Conservation (phyloP, 129 eudicot species). For the Pittosporum tobira region DNA sequence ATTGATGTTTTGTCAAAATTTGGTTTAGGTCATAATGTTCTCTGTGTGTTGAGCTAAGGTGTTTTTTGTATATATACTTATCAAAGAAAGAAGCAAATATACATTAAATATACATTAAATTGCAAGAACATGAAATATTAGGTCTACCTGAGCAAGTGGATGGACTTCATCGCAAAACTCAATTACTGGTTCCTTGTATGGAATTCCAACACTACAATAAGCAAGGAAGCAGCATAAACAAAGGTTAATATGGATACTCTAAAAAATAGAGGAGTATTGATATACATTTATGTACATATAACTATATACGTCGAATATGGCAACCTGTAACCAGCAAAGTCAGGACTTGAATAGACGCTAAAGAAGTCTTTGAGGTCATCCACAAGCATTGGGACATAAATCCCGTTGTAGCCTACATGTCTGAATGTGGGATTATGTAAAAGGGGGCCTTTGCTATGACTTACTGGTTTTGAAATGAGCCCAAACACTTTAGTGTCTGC, state of each 20-base stretch:
- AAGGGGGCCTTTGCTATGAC: conserved; percentile 83
- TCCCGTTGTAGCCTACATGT: conserved; percentile 62
- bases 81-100: no score
- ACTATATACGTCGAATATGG: background rate
- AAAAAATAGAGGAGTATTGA: background rate
- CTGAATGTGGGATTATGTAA: conserved; percentile 75
- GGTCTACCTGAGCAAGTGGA: conserved; percentile 75
- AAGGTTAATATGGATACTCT: background rate
- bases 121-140: conserved; percentile 9
- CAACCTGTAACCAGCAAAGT: conserved; percentile 90
- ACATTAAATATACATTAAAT: background rate
- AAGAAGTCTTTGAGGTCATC: conserved; percentile 71
- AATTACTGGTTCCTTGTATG: conserved; percentile 80
- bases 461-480: conserved; percentile 68
- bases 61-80: no score
- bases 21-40: no score
- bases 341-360: conserved; percentile 47
- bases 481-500: conserved; percentile 63
- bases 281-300: background rate
- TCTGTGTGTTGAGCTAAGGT: no score
- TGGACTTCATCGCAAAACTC: conserved; percentile 66
- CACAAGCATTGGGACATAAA: conserved; percentile 74
- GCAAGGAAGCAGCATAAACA: background rate
- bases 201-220: conserved; percentile 62
- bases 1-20: no score